Evolutionary conservation across 2,329 filamentous ascomycete species (phyloP).

Genomic region (Colletotrichum cereale): DNA sequence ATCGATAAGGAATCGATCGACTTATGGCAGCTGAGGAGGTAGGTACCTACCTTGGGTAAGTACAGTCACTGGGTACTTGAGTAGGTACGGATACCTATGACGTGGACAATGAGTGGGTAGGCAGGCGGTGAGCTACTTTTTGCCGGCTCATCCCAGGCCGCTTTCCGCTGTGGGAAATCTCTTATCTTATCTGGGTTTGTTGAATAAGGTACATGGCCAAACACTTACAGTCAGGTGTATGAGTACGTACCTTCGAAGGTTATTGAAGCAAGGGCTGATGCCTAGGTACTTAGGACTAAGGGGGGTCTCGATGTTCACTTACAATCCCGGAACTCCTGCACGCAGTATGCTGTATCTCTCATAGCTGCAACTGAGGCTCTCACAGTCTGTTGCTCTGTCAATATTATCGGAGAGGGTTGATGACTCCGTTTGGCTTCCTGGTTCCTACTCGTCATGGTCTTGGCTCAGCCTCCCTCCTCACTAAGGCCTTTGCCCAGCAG

Average conservation of each 20-base stretch:
- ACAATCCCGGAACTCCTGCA: neutral
- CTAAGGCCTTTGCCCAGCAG: constrained; percentile 26
- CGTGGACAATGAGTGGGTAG: too few species aligned
- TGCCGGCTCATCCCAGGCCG: constrained; percentile 9
- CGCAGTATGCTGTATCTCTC: neutral
- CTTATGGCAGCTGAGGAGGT: neutral
- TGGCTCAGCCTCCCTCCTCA: constrained; percentile 9
- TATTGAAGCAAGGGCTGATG: neutral
- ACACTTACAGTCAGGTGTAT: neutral
- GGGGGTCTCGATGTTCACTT: neutral
- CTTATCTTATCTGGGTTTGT: neutral
- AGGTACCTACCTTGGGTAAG: too few species aligned
- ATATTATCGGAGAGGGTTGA: too few species aligned
- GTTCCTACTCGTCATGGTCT: constrained; percentile 6
- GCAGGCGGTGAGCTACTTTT: constrained; percentile 14
- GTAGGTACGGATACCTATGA: too few species aligned
- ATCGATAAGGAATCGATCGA: neutral
- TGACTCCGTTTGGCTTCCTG: neutral
- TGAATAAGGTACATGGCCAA: neutral
- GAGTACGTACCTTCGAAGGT: neutral
- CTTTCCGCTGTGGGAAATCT: neutral
- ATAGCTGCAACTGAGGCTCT: neutral
- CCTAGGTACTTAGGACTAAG: neutral
- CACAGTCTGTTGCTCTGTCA: neutral
- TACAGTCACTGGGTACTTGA: too few species aligned